Conservation (phyloP, 352 stramenopile genomes). For the Bremia lactucae region DNA sequence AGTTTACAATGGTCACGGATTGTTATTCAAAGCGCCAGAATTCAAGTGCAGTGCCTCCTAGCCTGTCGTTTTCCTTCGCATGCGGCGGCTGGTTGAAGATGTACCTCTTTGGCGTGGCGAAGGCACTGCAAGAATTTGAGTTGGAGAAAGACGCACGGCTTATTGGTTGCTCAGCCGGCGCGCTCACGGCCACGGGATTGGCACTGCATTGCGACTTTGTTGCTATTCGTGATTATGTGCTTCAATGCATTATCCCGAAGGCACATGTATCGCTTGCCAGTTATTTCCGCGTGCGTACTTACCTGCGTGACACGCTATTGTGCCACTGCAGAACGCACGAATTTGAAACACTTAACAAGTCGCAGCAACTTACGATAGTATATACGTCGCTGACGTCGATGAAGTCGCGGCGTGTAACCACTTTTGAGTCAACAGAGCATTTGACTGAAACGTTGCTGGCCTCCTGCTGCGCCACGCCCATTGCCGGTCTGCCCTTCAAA, state of each 20-base stretch:
- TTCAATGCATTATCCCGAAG: not conserved
- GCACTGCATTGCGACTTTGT: conserved; percentile 10
- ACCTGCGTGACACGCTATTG: not conserved
- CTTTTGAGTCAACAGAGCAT: not conserved
- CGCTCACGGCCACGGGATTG: conserved; percentile 58
- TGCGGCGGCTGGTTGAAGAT: conserved; percentile 84
- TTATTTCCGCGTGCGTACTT: not conserved
- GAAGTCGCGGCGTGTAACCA: not conserved
- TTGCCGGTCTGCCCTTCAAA: conserved; percentile 1
- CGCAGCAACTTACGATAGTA: conserved; percentile 1
- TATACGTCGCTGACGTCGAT: conserved; percentile 2
- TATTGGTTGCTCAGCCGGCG: conserved; percentile 72
- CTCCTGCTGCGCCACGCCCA: conserved; percentile 2
- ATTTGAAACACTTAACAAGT: not conserved
- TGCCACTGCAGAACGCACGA: not conserved
- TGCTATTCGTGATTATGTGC: not conserved
- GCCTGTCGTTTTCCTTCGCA: conserved; percentile 73
- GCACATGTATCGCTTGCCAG: conserved; percentile 18
- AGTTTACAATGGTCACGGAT: not conserved
- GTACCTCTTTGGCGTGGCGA: conserved; percentile 82
- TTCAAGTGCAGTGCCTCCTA: conserved; percentile 1
- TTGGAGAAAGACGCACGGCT: conserved; percentile 47
- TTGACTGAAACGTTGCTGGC: not conserved
- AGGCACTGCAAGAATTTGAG: conserved; percentile 67
- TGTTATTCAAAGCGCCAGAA: not conserved